Conservation (phyloP, 441 rosid species). For the Lepidium campestre region DNA sequence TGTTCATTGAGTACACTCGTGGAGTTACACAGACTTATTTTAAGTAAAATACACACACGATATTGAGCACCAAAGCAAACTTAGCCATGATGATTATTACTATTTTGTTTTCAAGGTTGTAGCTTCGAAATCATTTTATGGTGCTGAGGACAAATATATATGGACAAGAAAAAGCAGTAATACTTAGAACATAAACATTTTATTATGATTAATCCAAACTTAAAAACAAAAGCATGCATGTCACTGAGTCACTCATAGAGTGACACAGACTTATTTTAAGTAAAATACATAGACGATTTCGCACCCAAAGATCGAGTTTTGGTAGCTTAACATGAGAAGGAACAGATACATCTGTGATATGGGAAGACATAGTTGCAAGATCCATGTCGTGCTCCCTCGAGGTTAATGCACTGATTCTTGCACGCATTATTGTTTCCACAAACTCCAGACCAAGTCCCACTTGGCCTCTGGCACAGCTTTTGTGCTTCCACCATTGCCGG, state of each 20-base stretch:
- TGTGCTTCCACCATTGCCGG: too few species aligned
- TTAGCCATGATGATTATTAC: too few species aligned
- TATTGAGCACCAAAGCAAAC: too few species aligned
- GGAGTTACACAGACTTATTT: not conserved
- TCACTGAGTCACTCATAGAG: not conserved
- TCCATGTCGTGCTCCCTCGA: not conserved
- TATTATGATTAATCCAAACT: not conserved
- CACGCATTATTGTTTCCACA: slow-evolving; percentile 20
- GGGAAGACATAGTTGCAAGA: slow-evolving; percentile 12
- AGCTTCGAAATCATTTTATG: too few species aligned
- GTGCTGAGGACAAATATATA: too few species aligned
- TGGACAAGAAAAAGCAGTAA: too few species aligned
- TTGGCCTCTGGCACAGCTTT: too few species aligned
- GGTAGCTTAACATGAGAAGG: not conserved
- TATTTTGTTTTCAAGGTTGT: too few species aligned
- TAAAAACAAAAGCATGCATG: not conserved
- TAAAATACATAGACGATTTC: not conserved
- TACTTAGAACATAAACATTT: too few species aligned
- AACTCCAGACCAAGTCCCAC: slow-evolving; percentile 6
- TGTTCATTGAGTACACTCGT: not conserved
- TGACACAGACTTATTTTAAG: not conserved
- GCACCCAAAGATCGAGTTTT: not conserved
- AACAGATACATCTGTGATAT: not conserved
- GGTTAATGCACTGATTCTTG: slow-evolving; percentile 13
- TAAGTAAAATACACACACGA: not conserved